Percentiles rank a stretch among this genome's conserved stretches.
phyloP scores from a whole-genome alignment of 164 flowering plant genomes.

The Houttuynia cordata region DNA sequence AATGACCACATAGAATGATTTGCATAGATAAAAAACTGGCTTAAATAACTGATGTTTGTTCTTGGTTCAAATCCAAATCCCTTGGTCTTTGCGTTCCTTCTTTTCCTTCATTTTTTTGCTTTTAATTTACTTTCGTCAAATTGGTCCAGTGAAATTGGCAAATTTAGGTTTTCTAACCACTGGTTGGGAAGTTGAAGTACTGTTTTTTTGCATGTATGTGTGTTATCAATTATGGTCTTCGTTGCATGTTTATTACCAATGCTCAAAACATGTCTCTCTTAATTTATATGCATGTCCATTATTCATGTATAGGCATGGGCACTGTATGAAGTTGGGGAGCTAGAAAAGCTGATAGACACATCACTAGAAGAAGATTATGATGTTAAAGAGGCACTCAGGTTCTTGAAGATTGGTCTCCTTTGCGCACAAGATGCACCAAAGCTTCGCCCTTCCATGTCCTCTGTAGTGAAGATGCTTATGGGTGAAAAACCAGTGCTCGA shows the following conservation, averaged over 20 bases:
- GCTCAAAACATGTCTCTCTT: no score
- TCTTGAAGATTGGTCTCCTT: constrained; percentile 65
- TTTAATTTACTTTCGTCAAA: not conserved
- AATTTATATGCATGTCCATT: not conserved
- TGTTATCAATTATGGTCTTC: no score
- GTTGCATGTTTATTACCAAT: no score
- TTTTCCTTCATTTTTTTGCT: not conserved
- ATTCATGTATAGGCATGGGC: constrained; percentile 61
- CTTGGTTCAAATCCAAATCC: not conserved
- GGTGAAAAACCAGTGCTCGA: constrained; percentile 30
- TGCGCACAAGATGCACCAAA: constrained; percentile 87
- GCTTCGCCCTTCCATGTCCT: constrained; percentile 84
- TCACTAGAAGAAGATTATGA: constrained; percentile 55
- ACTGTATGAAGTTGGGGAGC: constrained; percentile 48
- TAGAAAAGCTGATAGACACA: constrained; percentile 47
- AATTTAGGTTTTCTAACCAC: no score
- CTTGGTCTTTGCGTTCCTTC: not conserved
- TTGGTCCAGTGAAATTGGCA: not conserved
- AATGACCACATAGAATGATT: not conserved
- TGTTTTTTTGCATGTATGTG: no score
- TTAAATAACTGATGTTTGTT: no score
- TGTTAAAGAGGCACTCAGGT: constrained; percentile 64
- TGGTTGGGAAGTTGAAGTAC: no score
- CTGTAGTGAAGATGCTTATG: constrained; percentile 61
- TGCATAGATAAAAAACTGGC: not conserved